These are phyloP conservation scores for Cichorium intybus DNA, from an alignment of 140 eudicot genomes.

Conservation along the genomic window DNA sequence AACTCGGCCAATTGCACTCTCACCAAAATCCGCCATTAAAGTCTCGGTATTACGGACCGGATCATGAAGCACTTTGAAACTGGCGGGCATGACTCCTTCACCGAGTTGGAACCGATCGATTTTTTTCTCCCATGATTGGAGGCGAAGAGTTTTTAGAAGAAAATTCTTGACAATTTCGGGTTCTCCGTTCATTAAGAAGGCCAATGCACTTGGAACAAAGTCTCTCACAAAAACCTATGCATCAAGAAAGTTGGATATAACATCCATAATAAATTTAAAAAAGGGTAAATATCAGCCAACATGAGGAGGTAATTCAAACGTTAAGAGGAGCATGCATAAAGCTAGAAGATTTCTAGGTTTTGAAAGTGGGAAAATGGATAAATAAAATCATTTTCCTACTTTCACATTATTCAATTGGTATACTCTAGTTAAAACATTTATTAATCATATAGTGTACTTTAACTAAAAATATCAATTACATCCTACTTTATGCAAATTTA, in stretches of 20 bases:
- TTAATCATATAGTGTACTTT: neutral
- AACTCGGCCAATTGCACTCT: conserved; percentile 88
- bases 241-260: conserved; percentile 6
- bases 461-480: too few species aligned
- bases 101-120: conserved; percentile 84
- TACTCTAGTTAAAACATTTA: neutral
- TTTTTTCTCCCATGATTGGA: conserved; percentile 91
- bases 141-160: conserved; percentile 78
- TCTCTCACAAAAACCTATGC: conserved; percentile 71
- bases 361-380: neutral
- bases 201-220: conserved; percentile 91
- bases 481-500: too few species aligned
- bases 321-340: too few species aligned
- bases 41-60: conserved; percentile 78
- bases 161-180: conserved; percentile 90
- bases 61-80: conserved; percentile 90
- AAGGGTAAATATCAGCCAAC: neutral
- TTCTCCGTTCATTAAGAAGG: conserved; percentile 93
- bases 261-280: neutral
- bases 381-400: too few species aligned
- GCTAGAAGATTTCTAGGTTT: too few species aligned
- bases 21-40: conserved; percentile 89
- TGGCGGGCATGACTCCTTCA: conserved; percentile 98
- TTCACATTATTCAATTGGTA: neutral
- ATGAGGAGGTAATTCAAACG: neutral